Base-by-base conservation (phyloP, 192 early-diverging fungal genomes). In the Rhizophagus prolifer region DNA sequence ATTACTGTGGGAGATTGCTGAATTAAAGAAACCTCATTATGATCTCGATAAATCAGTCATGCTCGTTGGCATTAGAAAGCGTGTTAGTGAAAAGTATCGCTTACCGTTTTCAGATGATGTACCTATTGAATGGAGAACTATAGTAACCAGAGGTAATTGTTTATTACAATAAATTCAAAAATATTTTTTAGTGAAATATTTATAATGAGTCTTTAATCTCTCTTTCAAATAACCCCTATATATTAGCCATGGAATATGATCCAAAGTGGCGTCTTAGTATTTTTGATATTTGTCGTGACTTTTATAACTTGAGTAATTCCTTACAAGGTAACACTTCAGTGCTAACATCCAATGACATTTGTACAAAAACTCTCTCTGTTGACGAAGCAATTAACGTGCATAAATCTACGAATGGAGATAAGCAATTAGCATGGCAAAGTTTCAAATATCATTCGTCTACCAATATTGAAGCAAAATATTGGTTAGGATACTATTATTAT, bases 401-500 rank as follows among this genome's bases (percentile, higher is more conserved):
- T 7, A 62, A 41, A 1, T 44, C 41, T 9, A 9, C 9, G 21
- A 54, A 16, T 25, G 74, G 74, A 13, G n/a, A 65, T 31, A 36
- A 65, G 13, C 19, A 9, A 46, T 19, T 25, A 13, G 74, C 74
- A 31, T 75, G 26, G 23, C 23, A 75, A 47, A 31, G 14, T 44
- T 75, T 75, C 28, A 30, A 50, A 30, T 19, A 10, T 28, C 38
- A 75, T 16, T 36, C 61, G 0, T 1, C 2, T 0, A 61, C 41
- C 8, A 10, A 75, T 47, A 2, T 64, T 13, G n/a, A 26, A 5
- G 74, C 74, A 16, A 64, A 47, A n/a, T 75, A 75, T 9, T 75
- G 46, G n/a, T 9, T 47, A 14, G 74, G 74, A 6, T 75, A 75
- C 34, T 64, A 75, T 26, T 38, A 64, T 25, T 65, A 46, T 64